Conservation (phyloP, 306 rosid genomes). For the Quercus ilex region DNA sequence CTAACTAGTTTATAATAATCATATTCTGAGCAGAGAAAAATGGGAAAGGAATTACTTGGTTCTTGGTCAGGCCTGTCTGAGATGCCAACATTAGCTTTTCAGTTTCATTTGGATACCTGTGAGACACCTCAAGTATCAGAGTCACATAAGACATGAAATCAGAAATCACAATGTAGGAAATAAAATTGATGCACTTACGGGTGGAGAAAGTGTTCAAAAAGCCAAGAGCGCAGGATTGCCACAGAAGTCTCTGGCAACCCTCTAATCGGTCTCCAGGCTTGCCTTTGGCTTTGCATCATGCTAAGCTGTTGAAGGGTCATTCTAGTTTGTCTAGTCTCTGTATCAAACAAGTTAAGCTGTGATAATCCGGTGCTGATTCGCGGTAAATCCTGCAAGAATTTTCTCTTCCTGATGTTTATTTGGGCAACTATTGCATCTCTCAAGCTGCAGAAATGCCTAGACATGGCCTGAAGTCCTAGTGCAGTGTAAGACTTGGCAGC, state of each 20-base stretch:
- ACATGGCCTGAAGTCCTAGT: constrained; percentile 83
- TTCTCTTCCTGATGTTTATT: constrained; percentile 53
- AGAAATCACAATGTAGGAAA: neutral
- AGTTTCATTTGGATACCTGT: constrained; percentile 79
- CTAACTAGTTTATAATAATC: too few species aligned
- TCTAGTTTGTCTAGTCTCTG: constrained; percentile 42
- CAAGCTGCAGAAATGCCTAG: constrained; percentile 74
- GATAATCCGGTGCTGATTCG: constrained; percentile 52
- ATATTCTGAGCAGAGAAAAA: neutral
- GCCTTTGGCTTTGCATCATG: constrained; percentile 60
- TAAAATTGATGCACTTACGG: constrained; percentile 51
- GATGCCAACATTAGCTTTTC: constrained; percentile 78
- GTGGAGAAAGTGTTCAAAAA: constrained; percentile 86
- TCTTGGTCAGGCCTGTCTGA: constrained; percentile 76
- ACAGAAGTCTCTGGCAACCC: constrained; percentile 88
- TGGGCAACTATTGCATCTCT: constrained; percentile 60
- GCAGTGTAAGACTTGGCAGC: constrained; percentile 76
- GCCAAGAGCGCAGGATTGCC: constrained; percentile 79
- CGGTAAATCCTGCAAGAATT: constrained; percentile 56
- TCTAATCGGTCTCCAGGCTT: constrained; percentile 82
- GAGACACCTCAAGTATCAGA: constrained; percentile 21
- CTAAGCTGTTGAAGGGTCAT: constrained; percentile 71
- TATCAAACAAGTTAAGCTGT: constrained; percentile 64
- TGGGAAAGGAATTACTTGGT: constrained; percentile 56
- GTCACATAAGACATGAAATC: neutral